phyloP scores from a whole-genome alignment of 768 basidiomycete genomes.

The Termitomyces heimii region DNA sequence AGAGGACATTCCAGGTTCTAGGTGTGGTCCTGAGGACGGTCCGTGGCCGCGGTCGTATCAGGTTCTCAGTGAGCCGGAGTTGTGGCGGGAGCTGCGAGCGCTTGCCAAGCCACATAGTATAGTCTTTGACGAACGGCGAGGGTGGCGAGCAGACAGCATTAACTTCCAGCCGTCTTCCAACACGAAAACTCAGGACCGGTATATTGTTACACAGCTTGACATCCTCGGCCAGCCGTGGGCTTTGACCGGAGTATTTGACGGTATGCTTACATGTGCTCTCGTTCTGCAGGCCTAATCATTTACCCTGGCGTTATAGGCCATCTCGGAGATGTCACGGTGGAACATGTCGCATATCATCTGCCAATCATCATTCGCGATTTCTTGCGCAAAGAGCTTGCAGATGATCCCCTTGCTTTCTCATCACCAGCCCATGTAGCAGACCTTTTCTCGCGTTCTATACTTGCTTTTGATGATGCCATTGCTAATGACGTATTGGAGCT shows the following conservation, averaged over 20 bases:
- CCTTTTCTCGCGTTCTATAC: conserved; percentile 51
- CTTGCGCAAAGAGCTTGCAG: conserved; percentile 36
- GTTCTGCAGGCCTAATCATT: conserved; percentile 5
- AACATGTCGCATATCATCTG: conserved; percentile 61
- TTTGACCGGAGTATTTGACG: conserved; percentile 70
- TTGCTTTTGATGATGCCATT: conserved; percentile 61
- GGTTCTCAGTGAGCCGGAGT: conserved; percentile 40
- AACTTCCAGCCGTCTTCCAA: conserved; percentile 62
- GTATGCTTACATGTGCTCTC: conserved; percentile 27
- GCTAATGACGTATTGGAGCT: conserved; percentile 59
- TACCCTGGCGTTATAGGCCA: conserved; percentile 38
- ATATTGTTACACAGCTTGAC: conserved; percentile 51
- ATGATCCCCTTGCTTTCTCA: conserved; percentile 30
- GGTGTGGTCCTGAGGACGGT: conserved; percentile 59
- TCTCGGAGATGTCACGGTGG: conserved; percentile 63
- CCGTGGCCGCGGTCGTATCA: conserved; percentile 60
- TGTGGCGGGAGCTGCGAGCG: conserved; percentile 46
- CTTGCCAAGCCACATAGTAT: conserved; percentile 47
- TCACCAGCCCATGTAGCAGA: conserved; percentile 48
- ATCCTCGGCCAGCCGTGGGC: conserved; percentile 53
- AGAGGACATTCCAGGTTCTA: conserved; percentile 57
- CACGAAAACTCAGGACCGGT: conserved; percentile 57
- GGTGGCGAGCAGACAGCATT: conserved; percentile 47
- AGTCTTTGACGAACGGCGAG: conserved; percentile 25
- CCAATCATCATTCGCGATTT: conserved; percentile 63